Evolutionary conservation across 2,329 filamentous ascomycete genomes (phyloP), one percentile per base, ranked within the genome.

Genomic region (Venturia nashicola): DNA sequence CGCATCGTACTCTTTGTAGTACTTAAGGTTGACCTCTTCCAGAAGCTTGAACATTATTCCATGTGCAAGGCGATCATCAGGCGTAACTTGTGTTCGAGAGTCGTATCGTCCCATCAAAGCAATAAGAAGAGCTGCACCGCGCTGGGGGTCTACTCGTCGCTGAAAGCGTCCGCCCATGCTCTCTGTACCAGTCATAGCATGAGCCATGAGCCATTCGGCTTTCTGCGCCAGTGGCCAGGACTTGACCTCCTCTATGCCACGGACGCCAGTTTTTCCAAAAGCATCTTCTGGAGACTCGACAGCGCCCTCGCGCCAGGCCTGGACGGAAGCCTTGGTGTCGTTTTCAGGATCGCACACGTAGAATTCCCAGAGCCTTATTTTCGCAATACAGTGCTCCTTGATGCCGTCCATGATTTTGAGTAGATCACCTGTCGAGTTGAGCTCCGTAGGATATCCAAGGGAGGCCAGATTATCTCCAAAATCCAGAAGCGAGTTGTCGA

Each of bases 1-100:
- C 23, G 78, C 79, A 72, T 99, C 91, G 73, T 96, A 99, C 75
- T 99, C 94, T 67, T 87, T 83, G 78, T 99, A 99, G 71, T 93
- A 89, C 2, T 88, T 84, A 42, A 97, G 80, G 70, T 99, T 99
- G 69, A 94, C 78, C 61, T 91, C 88, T 69, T 97, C 88, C 16
- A 97, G 76, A 46, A 96, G 81, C 63, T 67, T 89, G 68, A 69
- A 75, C 68, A 71, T 77, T 74, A 72, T 85, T 81, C 67, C 82
- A 75, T 71, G 81, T 75, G 78, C 79, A 44, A 62, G 83, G 79
- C 63, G 79, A 77, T 66, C 76, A 72, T 75, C 82, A 73, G 72
- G 86, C 74, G 63, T 82, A 75, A 61, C 76, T 74, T 69, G 80
- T 69, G 63, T 77, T 71, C 68, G 74, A 66, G 67, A 82, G 67